phyloP scores from a whole-genome alignment of 176 grass and related monocot species.

The Lolium multiflorum region DNA sequence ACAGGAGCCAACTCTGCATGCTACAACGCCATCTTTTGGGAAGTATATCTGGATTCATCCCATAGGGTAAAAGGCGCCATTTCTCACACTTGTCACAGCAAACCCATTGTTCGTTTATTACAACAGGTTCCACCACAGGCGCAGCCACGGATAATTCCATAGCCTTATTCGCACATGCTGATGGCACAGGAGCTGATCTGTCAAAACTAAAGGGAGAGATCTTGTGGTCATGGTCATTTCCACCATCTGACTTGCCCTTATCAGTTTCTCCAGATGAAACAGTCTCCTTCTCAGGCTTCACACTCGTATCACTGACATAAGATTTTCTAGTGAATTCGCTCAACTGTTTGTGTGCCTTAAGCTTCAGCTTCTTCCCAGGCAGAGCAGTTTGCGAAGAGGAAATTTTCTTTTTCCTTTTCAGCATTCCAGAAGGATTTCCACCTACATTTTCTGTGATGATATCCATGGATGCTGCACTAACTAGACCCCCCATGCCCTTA shows the following conservation, averaged over 20 bases:
- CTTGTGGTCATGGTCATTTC: conserved; percentile 35
- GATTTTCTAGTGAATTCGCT: conserved; percentile 43
- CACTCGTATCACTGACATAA: conserved; percentile 40
- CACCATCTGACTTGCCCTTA: conserved; percentile 45
- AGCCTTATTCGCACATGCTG: conserved; percentile 31
- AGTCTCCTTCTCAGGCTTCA: conserved; percentile 50
- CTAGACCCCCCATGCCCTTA: conserved; percentile 37
- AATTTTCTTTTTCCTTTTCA: conserved; percentile 52
- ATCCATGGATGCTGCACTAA: conserved; percentile 41
- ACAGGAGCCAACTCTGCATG: conserved; percentile 71
- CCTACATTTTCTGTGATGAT: conserved; percentile 35
- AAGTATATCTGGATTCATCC: conserved; percentile 61
- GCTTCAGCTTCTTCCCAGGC: conserved; percentile 59
- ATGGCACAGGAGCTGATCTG: conserved; percentile 46
- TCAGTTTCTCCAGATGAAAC: conserved; percentile 41
- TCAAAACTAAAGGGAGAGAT: conserved; percentile 31
- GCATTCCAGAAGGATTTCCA: conserved; percentile 40
- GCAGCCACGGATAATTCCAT: conserved; percentile 25
- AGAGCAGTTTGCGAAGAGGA: conserved; percentile 39
- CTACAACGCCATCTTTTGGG: conserved; percentile 70
- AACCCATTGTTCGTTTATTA: conserved; percentile 80
- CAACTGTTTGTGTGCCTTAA: conserved; percentile 53
- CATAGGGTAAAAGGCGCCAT: conserved; percentile 83
- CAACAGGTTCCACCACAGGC: conserved; percentile 40
- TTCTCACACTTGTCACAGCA: conserved; percentile 74